Conservation (phyloP, 495 filamentous ascomycete species). For the Aspergillus olivimuriae region DNA sequence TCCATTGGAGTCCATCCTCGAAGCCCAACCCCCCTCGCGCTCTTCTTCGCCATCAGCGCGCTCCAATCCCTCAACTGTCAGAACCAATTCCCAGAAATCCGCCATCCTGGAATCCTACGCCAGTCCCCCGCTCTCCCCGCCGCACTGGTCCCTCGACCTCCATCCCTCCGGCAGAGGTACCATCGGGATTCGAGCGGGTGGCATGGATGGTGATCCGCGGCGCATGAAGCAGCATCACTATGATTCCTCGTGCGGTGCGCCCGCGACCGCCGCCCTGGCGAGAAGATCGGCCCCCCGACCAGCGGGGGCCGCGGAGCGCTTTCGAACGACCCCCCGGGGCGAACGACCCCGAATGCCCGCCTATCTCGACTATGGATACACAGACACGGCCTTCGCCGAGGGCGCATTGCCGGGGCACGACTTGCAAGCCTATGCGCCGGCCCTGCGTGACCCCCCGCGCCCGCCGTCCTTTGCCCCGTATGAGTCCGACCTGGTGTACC, state of each 20-base stretch:
- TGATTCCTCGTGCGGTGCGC: constrained; percentile 26
- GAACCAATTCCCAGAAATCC: constrained; percentile 7
- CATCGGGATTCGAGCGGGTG: constrained; percentile 39
- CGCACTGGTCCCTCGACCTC: constrained; percentile 44
- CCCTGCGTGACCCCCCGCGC: constrained; percentile 28
- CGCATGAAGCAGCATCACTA: constrained; percentile 64
- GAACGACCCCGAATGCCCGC: constrained; percentile 28
- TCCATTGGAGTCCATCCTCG: too few species aligned
- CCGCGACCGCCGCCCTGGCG: too few species aligned
- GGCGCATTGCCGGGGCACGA: constrained; percentile 37
- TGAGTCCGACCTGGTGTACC: constrained; percentile 69
- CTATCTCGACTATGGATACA: constrained; percentile 40
- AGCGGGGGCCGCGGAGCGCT: constrained; percentile 24
- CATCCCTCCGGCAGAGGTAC: constrained; percentile 36
- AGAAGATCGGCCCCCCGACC: constrained; percentile 13
- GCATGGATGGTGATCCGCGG: constrained; percentile 66
- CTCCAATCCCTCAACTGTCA: too few species aligned
- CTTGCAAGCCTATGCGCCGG: constrained; percentile 40
- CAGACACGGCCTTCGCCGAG: constrained; percentile 31
- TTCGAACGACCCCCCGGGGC: constrained; percentile 31
- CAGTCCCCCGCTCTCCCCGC: constrained; percentile 52
- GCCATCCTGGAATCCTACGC: constrained; percentile 57
- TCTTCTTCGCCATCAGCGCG: too few species aligned
- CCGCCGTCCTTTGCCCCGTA: constrained; percentile 44
- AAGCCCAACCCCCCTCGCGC: too few species aligned